phyloP scores from a whole-genome alignment of 2,329 filamentous ascomycete species.

The Aspergillus ruber region DNA sequence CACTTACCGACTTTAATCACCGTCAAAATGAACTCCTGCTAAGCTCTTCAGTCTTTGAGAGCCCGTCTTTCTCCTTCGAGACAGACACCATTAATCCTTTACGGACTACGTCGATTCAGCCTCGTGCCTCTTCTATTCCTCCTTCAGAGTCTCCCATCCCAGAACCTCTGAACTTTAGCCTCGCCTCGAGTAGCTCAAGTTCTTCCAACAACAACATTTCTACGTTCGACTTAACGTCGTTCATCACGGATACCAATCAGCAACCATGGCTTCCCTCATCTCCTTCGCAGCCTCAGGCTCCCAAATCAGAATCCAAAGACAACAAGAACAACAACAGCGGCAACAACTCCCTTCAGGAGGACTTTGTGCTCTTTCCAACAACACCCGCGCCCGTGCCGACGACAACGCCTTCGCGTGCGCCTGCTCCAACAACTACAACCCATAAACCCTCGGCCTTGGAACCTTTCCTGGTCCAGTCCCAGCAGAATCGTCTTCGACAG shows the following conservation, averaged over 20 bases:
- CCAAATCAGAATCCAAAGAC: slow-evolving; percentile 23
- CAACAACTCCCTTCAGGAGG: slow-evolving; percentile 29
- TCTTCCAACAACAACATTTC: slow-evolving; percentile 29
- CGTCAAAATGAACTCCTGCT: slow-evolving; percentile 36
- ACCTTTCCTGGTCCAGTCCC: slow-evolving; percentile 27
- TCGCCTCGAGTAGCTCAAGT: slow-evolving; percentile 39
- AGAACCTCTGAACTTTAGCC: slow-evolving; percentile 42
- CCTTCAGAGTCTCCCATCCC: slow-evolving; percentile 39
- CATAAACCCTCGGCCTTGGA: slow-evolving; percentile 30
- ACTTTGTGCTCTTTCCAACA: slow-evolving; percentile 42
- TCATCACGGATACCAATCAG: slow-evolving; percentile 44
- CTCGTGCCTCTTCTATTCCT: slow-evolving; percentile 22
- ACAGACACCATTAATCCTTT: slow-evolving; percentile 37
- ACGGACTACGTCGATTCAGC: slow-evolving; percentile 20
- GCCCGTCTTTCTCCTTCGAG: slow-evolving; percentile 32
- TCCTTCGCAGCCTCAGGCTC: slow-evolving; percentile 39
- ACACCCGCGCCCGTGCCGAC: slow-evolving; percentile 26
- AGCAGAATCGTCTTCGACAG: slow-evolving; percentile 23
- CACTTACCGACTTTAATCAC: slow-evolving; percentile 15
- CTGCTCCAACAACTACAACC: slow-evolving; percentile 29
- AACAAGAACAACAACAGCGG: slow-evolving; percentile 25
- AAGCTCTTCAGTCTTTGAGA: slow-evolving; percentile 24
- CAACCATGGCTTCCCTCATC: slow-evolving; percentile 43
- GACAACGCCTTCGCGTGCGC: slow-evolving; percentile 28
- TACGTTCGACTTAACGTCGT: slow-evolving; percentile 41